Percentiles rank a stretch among this genome's conserved stretches.
Conservation (phyloP, 768 basidiomycete species). For the Coprinopsis strossmayeri region DNA sequence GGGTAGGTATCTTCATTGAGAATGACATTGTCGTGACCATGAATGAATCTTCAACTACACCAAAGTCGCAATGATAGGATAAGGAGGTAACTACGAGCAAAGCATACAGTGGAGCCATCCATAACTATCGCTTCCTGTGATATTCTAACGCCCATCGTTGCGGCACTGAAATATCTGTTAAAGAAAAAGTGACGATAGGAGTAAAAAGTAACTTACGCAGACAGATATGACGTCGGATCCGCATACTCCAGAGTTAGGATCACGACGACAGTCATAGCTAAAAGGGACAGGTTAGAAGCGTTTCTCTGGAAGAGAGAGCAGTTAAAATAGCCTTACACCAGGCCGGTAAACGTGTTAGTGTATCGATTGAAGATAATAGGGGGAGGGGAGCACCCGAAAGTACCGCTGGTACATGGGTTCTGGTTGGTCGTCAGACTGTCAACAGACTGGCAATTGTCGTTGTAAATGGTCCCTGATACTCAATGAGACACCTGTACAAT, state of each 20-base stretch:
- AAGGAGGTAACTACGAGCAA: too few species aligned
- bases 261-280: slow-evolving; percentile 23
- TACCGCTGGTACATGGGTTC: slow-evolving; percentile 24
- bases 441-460: slow-evolving; percentile 21
- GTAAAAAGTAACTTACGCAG: slow-evolving; percentile 18
- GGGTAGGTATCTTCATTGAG: too few species aligned
- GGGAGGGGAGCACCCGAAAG: slow-evolving; percentile 23
- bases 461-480: slow-evolving; percentile 19
- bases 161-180: neutral
- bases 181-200: neutral
- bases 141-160: neutral
- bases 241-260: slow-evolving; percentile 21
- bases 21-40: too few species aligned
- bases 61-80: too few species aligned
- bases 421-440: slow-evolving; percentile 20
- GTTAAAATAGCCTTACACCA: slow-evolving; percentile 12
- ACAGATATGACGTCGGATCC: slow-evolving; percentile 21
- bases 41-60: too few species aligned
- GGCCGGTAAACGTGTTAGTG: slow-evolving; percentile 18
- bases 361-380: slow-evolving; percentile 24
- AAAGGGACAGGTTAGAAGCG: neutral
- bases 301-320: slow-evolving; percentile 1
- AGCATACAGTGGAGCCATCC: too few species aligned
- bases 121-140: too few species aligned
- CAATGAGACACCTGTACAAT: too few species aligned